Evolutionary conservation across 495 filamentous ascomycete species (phyloP), one percentile per base, ranked within the genome.

Genomic region (Hyaloscypha bicolor): DNA sequence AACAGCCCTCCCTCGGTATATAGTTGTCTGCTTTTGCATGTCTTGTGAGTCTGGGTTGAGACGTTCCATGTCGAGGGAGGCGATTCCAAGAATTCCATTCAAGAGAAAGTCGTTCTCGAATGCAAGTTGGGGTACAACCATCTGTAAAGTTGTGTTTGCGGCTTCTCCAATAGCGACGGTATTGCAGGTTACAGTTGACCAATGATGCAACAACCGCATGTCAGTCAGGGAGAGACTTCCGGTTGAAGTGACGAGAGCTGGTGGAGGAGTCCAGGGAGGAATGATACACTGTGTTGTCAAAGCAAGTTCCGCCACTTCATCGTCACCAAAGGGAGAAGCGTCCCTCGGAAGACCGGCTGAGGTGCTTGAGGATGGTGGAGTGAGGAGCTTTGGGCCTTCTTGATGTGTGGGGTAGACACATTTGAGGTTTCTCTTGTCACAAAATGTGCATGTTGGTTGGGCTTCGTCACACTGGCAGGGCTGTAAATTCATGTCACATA

Each of bases 101-200:
- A 86, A 79, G n/a, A 86, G 75, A 56, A 82, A 86, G 1, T 79
- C 80, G 35, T 75, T 77, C 55, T 75, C 67, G 60, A 82, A 81
- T 52, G 81, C 82, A 29, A 82, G 76, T 60, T 83, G 76, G 51
- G 81, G 76, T 16, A 84, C 60, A 16, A 75, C 76, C n/a, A 79
- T 74, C 55, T 74, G 72, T 22, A 86, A 73, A 60, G 79, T 68
- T 55, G 78, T 62, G 61, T 79, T 21, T 21, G 65, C 53, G 5
- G 51, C 29, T 16, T 62, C 9, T 8, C 65, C 65, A 35, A 67
- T 55, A 25, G 64, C 45, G 25, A 71, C 16, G 35, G 22, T 57
- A 21, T 48, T 31, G 42, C 55, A 61, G 19, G 64, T 69, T 21
- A 63, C 42, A n/a, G 66, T 69, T 58, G 63, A 69, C 63, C 39